phyloP scores from a whole-genome alignment of 108 stramenopile genomes.

The Cyclotella kingstonii region DNA sequence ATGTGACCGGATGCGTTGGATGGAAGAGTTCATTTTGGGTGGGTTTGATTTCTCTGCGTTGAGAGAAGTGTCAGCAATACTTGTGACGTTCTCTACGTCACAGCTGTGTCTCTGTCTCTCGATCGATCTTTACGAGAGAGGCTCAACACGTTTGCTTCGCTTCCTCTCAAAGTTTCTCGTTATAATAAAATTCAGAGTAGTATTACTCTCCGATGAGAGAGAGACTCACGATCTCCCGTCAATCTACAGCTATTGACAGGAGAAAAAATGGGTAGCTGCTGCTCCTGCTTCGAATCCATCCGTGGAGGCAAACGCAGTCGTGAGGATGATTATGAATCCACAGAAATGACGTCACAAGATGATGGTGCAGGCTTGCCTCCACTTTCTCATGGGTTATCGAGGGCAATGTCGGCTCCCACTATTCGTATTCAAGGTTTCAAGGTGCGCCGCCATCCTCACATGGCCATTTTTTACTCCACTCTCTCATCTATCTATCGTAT shows the following conservation, averaged over 20 bases:
- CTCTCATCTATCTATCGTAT: not conserved
- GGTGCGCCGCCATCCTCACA: conserved; percentile 1
- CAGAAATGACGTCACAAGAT: conserved; percentile 36
- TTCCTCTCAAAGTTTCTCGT: too few relatives aligned
- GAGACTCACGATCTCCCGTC: not conserved
- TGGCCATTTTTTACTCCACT: not conserved
- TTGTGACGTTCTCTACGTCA: too few relatives aligned
- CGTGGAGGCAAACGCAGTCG: conserved; percentile 29
- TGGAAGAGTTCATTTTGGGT: too few relatives aligned
- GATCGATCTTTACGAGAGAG: too few relatives aligned
- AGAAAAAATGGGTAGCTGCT: conserved; percentile 48
- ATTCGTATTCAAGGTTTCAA: conserved; percentile 38
- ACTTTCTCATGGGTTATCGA: conserved; percentile 27
- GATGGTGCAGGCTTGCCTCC: conserved; percentile 18
- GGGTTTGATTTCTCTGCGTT: too few relatives aligned
- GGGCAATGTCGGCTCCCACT: conserved; percentile 60
- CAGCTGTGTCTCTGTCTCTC: too few relatives aligned
- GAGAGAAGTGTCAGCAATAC: too few relatives aligned
- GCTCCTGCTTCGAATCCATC: conserved; percentile 50
- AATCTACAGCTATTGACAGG: not conserved
- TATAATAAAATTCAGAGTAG: too few relatives aligned
- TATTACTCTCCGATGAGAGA: too few relatives aligned
- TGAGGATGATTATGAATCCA: conserved; percentile 11
- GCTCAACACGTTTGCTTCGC: too few relatives aligned
- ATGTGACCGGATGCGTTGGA: too few relatives aligned